Evolutionary conservation across 352 stramenopile genomes (phyloP), one percentile per base, ranked within the genome.

Genomic region (Globisporangium recalcitrans): DNA sequence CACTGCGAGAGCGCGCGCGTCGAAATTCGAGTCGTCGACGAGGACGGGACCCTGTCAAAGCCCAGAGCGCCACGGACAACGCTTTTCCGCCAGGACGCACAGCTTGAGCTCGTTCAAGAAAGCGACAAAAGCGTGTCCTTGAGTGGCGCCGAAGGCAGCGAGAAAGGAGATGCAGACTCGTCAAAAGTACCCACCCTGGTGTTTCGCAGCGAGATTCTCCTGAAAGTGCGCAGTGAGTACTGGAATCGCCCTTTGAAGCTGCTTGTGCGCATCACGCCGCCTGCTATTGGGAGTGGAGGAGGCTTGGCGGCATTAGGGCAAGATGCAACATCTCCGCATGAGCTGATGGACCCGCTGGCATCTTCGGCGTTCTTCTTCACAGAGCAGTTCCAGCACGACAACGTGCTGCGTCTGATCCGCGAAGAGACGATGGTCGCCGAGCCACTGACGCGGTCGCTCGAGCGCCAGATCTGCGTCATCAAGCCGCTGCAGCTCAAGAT

Each of bases 31-130:
- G 51, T 90, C 29, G 65, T 82, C 3, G 71, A 74, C 31, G 62
- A 65, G 31, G 42, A 32, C 21, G 42, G 40, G 11, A 7, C 16
- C 16, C 31, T 38, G 10, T 51, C 44, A 54, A 49, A 44, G 16
- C 58, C 47, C 0, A 64, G 59, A 42, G 32, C 29, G 36, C 68
- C 52, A 40, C 52, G 51, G 34, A 70, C 62, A 27, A 80, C 77
- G 19, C 69, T 91, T 27, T 89, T 86, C 49, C 71, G 78, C 10
- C 82, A 91, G 38, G 77, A 91, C 21, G 78, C 78, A 40, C 76
- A 76, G 29, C 62, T 89, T 36, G 61, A 58, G 52, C 56, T 79
- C n/a, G 60, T 74, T 13, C 69, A 62, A 27, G 51, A 70, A 29
- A 21, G 5, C 9, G 38, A n/a, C 14, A 44, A 44, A 44, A 7